These are phyloP conservation scores for Cyclaneusma minus DNA, from an alignment of 2,329 filamentous ascomycete species.

Conservation along the genomic window DNA sequence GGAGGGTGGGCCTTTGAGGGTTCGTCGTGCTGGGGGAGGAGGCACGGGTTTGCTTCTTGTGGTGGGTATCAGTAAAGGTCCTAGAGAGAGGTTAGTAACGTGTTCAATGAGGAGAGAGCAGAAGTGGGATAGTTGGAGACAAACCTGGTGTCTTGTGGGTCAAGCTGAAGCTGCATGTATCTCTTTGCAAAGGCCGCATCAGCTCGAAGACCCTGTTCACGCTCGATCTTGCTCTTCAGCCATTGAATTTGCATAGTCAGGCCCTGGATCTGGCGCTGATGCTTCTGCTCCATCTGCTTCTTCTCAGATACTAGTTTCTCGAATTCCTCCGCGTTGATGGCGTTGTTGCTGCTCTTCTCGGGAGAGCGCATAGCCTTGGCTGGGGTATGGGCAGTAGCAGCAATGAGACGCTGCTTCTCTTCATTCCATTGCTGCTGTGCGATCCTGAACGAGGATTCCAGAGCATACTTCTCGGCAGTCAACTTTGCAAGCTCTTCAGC, in stretches of 20 bases:
- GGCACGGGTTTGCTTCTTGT: slow-evolving; percentile 51
- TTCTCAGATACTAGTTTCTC: slow-evolving; percentile 12
- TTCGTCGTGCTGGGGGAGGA: slow-evolving; percentile 28
- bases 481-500: slow-evolving; percentile 25
- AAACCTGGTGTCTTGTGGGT: slow-evolving; percentile 82
- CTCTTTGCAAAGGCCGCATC: slow-evolving; percentile 79
- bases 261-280: slow-evolving; percentile 64
- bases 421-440: slow-evolving; percentile 28
- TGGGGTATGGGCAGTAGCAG: too few species aligned
- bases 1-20: slow-evolving; percentile 27
- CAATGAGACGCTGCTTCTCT: too few species aligned
- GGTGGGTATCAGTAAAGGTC: slow-evolving; percentile 6
- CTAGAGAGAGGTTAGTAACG: slow-evolving; percentile 2
- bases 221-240: slow-evolving; percentile 65
- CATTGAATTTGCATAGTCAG: slow-evolving; percentile 82
- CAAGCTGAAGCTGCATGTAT: slow-evolving; percentile 63
- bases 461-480: too few species aligned
- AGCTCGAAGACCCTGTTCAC: slow-evolving; percentile 66
- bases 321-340: slow-evolving; percentile 9
- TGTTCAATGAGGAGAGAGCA: slow-evolving; percentile 4
- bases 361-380: too few species aligned
- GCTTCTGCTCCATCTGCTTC: slow-evolving; percentile 38
- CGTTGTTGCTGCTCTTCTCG: slow-evolving; percentile 12
- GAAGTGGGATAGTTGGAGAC: slow-evolving; percentile 22
- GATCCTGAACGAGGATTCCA: slow-evolving; percentile 23